A percentile compares a stretch with the other conserved stretches of the same genome.
phyloP scores from a whole-genome alignment of 371 early-diverging fungal species.

The Mortierella sp. region DNA sequence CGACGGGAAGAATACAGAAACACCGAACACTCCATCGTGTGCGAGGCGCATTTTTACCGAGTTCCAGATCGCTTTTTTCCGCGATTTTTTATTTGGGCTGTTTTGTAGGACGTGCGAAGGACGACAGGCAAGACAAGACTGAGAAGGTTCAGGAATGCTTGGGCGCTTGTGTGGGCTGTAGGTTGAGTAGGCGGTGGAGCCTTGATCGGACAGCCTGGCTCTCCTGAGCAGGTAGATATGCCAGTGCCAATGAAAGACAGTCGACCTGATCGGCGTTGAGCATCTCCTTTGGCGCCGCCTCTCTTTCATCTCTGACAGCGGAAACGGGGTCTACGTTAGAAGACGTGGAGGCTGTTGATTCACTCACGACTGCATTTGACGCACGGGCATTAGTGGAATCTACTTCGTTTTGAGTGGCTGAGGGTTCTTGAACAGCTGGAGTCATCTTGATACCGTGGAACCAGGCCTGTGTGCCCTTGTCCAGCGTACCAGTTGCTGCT shows the following conservation, averaged over 20 bases:
- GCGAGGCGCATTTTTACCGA: too few species aligned
- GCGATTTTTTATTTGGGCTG: too few species aligned
- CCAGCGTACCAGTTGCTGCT: slow-evolving; percentile 1
- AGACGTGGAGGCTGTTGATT: not conserved
- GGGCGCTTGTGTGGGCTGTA: not conserved
- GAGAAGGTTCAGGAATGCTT: too few species aligned
- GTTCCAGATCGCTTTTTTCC: too few species aligned
- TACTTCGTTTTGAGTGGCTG: not conserved
- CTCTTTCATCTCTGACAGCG: not conserved
- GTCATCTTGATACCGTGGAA: slow-evolving; percentile 22
- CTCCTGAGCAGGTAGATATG: slow-evolving; percentile 43
- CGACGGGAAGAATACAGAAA: not conserved
- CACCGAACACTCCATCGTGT: not conserved
- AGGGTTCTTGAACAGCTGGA: not conserved
- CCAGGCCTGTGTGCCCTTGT: slow-evolving; percentile 32
- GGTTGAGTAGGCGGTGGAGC: not conserved
- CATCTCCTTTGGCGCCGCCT: not conserved
- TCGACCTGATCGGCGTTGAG: slow-evolving; percentile 24
- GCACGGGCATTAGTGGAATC: too few species aligned
- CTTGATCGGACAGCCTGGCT: slow-evolving; percentile 26
- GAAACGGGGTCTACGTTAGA: not conserved
- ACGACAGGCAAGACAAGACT: not conserved
- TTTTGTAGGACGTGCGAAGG: not conserved
- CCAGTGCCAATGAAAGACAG: slow-evolving; percentile 31
- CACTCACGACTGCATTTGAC: not conserved